Evolutionary conservation across 2,329 filamentous ascomycete species (phyloP).

Genomic region (Knoxdaviesia capensis): DNA sequence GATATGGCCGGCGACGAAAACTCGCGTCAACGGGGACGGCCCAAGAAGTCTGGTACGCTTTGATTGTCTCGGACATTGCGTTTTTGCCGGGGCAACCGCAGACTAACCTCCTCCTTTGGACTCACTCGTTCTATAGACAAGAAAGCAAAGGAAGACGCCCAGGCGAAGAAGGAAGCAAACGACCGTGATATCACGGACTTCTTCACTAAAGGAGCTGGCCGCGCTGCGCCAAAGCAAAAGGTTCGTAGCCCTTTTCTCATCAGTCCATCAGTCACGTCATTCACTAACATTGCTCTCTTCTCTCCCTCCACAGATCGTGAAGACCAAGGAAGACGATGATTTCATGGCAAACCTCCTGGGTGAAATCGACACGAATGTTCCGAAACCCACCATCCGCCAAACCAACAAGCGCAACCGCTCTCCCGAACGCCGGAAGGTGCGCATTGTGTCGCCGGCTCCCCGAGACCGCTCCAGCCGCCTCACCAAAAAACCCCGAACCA

Average conservation of each 20-base stretch:
- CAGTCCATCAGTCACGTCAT: background rate
- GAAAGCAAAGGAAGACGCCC: conserved; percentile 71
- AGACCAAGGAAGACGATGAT: conserved; percentile 71
- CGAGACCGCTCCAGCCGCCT: conserved; percentile 26
- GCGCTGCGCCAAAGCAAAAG: conserved; percentile 59
- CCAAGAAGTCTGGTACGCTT: conserved; percentile 28
- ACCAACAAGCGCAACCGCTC: conserved; percentile 49
- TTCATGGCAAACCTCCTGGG: conserved; percentile 73
- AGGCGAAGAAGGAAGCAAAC: conserved; percentile 66
- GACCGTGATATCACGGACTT: conserved; percentile 89
- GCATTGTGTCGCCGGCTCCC: conserved; percentile 58
- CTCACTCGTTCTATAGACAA: conserved; percentile 36
- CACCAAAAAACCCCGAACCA: conserved; percentile 35
- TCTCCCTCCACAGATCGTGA: conserved; percentile 32
- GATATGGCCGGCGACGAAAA: conserved; percentile 11
- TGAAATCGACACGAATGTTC: conserved; percentile 65
- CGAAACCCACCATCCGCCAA: conserved; percentile 29
- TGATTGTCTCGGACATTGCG: background rate
- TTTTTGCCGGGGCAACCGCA: background rate
- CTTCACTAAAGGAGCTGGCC: conserved; percentile 58
- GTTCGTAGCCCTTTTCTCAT: conserved; percentile 21
- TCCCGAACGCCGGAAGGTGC: conserved; percentile 56
- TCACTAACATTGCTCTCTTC: conserved; percentile 6
- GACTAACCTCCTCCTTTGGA: too few relatives aligned
- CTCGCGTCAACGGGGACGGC: conserved; percentile 25